phyloP scores from a whole-genome alignment of 2,329 filamentous ascomycete genomes.

The Diplodia mutila region DNA sequence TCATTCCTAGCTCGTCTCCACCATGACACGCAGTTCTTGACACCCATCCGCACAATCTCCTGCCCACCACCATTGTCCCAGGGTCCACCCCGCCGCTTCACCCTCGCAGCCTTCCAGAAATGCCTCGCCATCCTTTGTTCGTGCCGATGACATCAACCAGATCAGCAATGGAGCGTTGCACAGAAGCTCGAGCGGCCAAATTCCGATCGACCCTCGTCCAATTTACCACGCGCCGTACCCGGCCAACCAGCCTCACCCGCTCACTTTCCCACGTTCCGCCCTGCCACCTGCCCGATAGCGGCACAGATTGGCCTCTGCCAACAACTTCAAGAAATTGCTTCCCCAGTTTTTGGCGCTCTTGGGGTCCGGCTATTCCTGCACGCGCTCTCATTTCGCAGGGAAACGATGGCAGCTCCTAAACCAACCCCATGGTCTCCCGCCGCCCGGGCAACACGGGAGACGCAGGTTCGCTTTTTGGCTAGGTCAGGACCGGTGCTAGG shows the following conservation, averaged over 20 bases:
- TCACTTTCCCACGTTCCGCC: conserved; percentile 4
- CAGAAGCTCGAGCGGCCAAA: neutral
- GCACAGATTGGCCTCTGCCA: conserved; percentile 7
- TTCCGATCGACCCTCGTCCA: conserved; percentile 14
- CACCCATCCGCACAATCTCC: conserved; percentile 1
- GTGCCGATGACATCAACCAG: conserved; percentile 5
- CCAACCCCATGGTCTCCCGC: neutral
- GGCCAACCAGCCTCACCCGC: conserved; percentile 18
- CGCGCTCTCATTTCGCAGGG: neutral
- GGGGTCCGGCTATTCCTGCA: neutral
- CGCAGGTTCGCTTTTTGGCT: no score
- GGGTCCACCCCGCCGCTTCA: neutral
- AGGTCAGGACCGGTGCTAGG: neutral
- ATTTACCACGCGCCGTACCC: conserved; percentile 4
- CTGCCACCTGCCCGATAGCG: neutral
- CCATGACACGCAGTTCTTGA: conserved; percentile 2
- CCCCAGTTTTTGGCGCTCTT: conserved; percentile 19
- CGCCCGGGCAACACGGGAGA: neutral
- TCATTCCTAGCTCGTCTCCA: neutral
- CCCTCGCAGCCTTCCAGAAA: conserved; percentile 6
- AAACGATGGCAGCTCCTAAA: neutral
- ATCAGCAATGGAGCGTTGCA: neutral
- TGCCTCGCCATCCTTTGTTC: neutral
- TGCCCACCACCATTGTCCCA: neutral
- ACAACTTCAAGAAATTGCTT: neutral